Base-by-base conservation (phyloP, 805 yeast genomes). In the Middelhovenomyces tepae region DNA sequence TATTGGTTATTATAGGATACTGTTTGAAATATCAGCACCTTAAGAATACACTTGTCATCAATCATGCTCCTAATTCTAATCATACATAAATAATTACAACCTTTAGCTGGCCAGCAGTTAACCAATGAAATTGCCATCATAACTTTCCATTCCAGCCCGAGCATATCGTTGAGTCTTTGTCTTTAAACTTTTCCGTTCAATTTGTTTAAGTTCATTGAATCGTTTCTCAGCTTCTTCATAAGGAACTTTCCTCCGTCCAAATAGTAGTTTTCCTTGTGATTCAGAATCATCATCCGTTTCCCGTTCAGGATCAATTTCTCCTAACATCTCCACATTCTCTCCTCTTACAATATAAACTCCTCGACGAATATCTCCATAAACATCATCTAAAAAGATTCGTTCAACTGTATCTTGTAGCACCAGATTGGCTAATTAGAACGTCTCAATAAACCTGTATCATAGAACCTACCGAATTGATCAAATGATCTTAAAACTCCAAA, bases 291-390 rank as follows among this genome's bases (percentile, higher is more conserved):
- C 27, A 16, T 63, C 71, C 50, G 82, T 94, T 57, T 86, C 95
- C 42, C 64, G 71, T 51, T 84, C 94, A 41, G 85, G 80, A 56
- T 87, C 95, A 41, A 89, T 71, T 55, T 89, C 96, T 14, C 97
- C 98, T 54, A 91, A 56, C 75, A 87, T 73, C 7, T 87, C 91
- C 6, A 91, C 91, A 49, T 89, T 89, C 57, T 91, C 98, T 41
- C 98, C 98, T 59, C 98, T 79, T 25, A 91, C 78, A 62, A 91
- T 71, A 53, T 77, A 78, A 32, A 84, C 82, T 7, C 95, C 95
- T 34, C 80, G 70, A 32, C 67, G 66, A n/a, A 62, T 64, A 54
- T 89, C 95, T 6, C 82, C 94, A 52, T 76, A 89, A 42, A 69
- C 51, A 17, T 39, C 38, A 10, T 67, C 73, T 11, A 66, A 54